Conservation (phyloP, 2,329 filamentous ascomycete genomes). For the Hypoxylon sp. region DNA sequence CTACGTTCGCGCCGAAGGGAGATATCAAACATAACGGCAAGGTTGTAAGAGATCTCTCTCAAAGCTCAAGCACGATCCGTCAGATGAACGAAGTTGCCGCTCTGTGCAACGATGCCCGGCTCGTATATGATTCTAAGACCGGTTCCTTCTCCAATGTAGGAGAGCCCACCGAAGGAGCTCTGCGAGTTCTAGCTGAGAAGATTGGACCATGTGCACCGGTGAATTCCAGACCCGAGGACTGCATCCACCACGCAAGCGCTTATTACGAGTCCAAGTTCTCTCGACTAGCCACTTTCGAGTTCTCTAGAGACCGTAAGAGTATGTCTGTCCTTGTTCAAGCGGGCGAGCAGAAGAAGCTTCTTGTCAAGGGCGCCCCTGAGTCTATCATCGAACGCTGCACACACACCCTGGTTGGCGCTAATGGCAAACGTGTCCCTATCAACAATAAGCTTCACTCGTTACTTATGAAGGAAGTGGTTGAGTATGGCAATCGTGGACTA, state of each 20-base stretch:
- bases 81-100: conserved; percentile 81
- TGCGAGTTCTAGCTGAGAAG: conserved; percentile 94
- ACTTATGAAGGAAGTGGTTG: conserved; percentile 83
- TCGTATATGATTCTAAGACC: conserved; percentile 85
- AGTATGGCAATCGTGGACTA: conserved; percentile 92
- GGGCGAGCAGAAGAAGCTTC: conserved; percentile 79
- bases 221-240: conserved; percentile 69
- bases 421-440: conserved; percentile 83
- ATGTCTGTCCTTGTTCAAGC: conserved; percentile 94
- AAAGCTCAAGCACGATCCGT: conserved; percentile 80
- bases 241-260: conserved; percentile 85
- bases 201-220: conserved; percentile 82
- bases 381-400: conserved; percentile 94
- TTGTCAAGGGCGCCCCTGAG: conserved; percentile 97
- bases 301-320: conserved; percentile 97
- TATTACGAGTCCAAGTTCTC: conserved; percentile 84
- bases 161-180: conserved; percentile 94
- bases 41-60: conserved; percentile 76
- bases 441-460: conserved; percentile 77
- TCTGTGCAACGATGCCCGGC: conserved; percentile 89
- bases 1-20: conserved; percentile 89
- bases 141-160: conserved; percentile 86
- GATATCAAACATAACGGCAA: conserved; percentile 79
- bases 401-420: conserved; percentile 80
- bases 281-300: conserved; percentile 91